Evolutionary conservation across 805 yeast species (phyloP), one percentile per base, ranked within the genome.

Genomic region (Candida morakotiae): DNA sequence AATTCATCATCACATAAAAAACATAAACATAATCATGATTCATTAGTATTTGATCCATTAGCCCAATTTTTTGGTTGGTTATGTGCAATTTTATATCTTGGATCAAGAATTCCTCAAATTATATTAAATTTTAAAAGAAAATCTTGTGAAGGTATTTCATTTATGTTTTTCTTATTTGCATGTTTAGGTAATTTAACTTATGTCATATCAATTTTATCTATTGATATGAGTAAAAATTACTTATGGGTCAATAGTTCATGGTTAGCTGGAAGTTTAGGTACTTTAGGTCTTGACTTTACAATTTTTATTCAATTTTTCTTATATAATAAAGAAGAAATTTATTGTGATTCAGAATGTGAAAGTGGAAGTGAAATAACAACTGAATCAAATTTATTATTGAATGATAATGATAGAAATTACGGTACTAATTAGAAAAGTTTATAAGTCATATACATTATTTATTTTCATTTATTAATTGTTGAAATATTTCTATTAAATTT

Each of bases 101-200:
- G 96, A 2, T 89, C 98, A 13, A 71, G 98, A 49, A 62, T 93
- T 20, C 98, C 98, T 1, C 98, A 93, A 63, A 87, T 93, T 37
- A 58, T 87, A 41, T 71, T 91, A 43, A 93, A 93, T 62, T 87
- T 73, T 54, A 71, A 81, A 56, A 75, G 97, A 53, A 89, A 88
- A 62, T 83, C 95, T 2, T 88, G 96, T 56, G 98, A 93, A 44
- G 98, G 98, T 17, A 85, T 91, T 34, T 87, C 96, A 9, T 87
- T 93, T 53, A 71, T 91, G 71, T 91, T 93, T 62, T 91, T 91
- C 63, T 64, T 93, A 16, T 91, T 93, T 70, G 98, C 98, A 15
- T 88, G 96, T 58, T 66, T 91, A 39, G 98, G 98, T 32, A 93
- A 91, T 57, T 67, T 86, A 53, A 87, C 96, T 1, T 93, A 88